A percentile compares a stretch with the other conserved stretches of the same genome.
Evolutionary conservation across 1,284 basidiomycete genomes (phyloP).

Genomic region (Microbotryum intermedium): DNA sequence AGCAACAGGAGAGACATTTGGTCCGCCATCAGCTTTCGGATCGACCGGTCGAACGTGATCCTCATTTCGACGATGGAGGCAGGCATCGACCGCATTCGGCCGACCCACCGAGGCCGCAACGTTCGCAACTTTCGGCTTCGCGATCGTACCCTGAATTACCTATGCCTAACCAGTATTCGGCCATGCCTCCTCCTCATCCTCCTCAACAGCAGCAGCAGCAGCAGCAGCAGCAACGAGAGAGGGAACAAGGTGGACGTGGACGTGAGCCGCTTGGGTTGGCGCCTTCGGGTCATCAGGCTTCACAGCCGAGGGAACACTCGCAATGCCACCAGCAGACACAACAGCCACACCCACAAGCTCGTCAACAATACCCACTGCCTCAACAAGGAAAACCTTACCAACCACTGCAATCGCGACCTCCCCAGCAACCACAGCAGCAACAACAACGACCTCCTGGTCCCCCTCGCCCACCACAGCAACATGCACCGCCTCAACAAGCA

Average conservation of each 20-base stretch:
- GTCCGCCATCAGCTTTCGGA: background rate
- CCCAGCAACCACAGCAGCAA: background rate
- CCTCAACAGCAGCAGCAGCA: conserved; percentile 1
- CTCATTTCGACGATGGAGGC: background rate
- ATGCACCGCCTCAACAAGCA: too few relatives aligned
- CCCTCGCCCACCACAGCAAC: background rate
- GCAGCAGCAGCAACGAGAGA: too few relatives aligned
- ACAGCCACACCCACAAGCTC: background rate
- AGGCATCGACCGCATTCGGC: background rate
- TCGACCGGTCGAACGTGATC: background rate
- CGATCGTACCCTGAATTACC: background rate
- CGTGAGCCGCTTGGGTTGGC: too few relatives aligned
- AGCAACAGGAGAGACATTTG: too few relatives aligned
- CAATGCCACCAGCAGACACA: background rate
- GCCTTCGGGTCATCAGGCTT: too few relatives aligned
- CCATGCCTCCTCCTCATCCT: background rate
- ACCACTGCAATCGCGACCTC: background rate
- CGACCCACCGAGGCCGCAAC: background rate
- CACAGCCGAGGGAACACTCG: background rate
- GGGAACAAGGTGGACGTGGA: too few relatives aligned
- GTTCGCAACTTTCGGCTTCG: background rate
- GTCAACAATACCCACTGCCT: background rate
- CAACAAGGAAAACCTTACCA: background rate
- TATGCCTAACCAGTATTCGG: background rate
- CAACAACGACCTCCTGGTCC: background rate